Base-by-base conservation (phyloP, 139 green algal genomes). In the Closterium sp. region DNA sequence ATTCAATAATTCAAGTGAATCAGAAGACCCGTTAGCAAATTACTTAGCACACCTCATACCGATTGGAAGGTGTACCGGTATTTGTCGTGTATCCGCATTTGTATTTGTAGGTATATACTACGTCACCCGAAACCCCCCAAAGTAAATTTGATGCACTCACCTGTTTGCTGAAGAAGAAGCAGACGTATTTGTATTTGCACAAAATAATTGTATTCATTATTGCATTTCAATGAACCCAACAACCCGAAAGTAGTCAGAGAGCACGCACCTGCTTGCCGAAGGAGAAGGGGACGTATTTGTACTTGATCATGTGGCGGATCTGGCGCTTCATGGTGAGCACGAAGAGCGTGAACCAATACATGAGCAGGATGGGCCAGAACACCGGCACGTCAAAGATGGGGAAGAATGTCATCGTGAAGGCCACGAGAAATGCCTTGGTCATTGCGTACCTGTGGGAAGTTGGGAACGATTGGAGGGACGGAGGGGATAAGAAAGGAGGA, bases 291-390 rank as follows among this genome's bases (percentile, higher is more conserved):
- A 99, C 73, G 91, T 99, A 99, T 84, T 95, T 96, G 94, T 99
- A 97, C 94, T 99, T 99, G 94, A 99, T 97, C 98, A 99, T 99
- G 95, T 99, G 98, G 93, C 95, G 96, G 89, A 99, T 99, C 93
- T 99, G 98, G 38, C 97, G 95, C 95, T 99, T 99, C 98, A 99
- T 99, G 5, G 98, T 99, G 9, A 99, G 96, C 70, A 97, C 96
- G 92, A 99, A 98, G 10, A 99, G 96, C 45, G 99, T 95, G 79
- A 99, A 86, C 96, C 96, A 99, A 94, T 99, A 99, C 28, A 99
- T 88, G 31, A 99, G 92, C 87, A 99, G 96, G 89, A 99, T 99
- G 42, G 98, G 98, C 98, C 98, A 99, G 94, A 99, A 99, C 1
- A 99, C 98, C 9, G 98, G 98, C n/a, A 99, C 96, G 88, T 99